Evolutionary conservation across 202 grass and related monocot species (phyloP), one percentile per base, ranked within the genome.

Genomic region (Setaria viridis): DNA sequence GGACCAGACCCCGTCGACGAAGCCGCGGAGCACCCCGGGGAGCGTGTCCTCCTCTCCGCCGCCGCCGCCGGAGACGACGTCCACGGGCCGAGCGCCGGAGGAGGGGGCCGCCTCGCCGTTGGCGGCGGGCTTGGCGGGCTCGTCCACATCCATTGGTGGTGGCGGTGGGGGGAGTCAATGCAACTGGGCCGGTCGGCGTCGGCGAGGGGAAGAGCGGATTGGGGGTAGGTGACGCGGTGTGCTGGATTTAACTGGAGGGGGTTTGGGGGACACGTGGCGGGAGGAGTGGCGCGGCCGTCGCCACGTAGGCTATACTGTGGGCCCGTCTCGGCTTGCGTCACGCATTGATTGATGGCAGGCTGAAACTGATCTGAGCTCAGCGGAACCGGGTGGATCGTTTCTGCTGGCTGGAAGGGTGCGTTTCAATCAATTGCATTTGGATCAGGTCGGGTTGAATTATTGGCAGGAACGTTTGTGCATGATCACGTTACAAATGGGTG

Each of bases 1-100:
- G 56, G 63, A 76, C 73, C 83, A 63, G 75, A 95, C 72, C 76
- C 84, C 88, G 41, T 87, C 88, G 71, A 99, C 67, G 82, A 94
- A 94, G 62, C 82, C 56, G 37, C 88, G 70, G 75, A 99, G 55
- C 62, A 99, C 86, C 5, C 32, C 62, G 12, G 85, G 92, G 45
- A 99, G 82, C 50, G 90, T 90, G 19, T 91, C 85, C 78, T 77
- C 82, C 30, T 17, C 49, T 9, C 10, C 58, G 4, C 12, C 60
- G 11, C 25, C 59, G 59, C 11, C 60, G 60, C 49, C 49, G 49
- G 11, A 13, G 67, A 5, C 58, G 45, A 87, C 68, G 37, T 53
- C 77, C 19, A 72, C 69, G 46, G 70, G 25, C 30, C 70, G 67
- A 9, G 65, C 34, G 75, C 14, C 78, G 12, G 70, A 34, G 42